These are phyloP conservation scores for Sporisorium reilianum DNA, from an alignment of 1,284 basidiomycete genomes.

Conservation along the genomic window DNA sequence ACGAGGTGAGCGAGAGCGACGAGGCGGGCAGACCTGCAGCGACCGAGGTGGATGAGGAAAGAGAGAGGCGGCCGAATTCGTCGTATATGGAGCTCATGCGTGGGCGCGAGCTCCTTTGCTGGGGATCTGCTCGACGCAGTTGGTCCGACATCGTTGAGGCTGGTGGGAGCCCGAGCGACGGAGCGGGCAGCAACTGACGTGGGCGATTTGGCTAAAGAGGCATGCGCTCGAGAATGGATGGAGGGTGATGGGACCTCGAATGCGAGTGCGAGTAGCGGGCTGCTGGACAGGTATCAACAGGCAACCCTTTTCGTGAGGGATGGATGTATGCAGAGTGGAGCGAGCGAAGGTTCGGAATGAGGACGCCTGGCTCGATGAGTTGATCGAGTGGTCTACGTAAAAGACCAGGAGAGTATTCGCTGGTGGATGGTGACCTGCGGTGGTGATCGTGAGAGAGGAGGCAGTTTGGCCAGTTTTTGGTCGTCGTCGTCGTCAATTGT, in stretches of 20 bases:
- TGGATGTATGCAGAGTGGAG: not conserved
- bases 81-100: slow-evolving; percentile 33
- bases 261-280: not conserved
- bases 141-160: slow-evolving; percentile 29
- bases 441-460: not conserved
- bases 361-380: not conserved
- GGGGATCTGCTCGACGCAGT: slow-evolving; percentile 19
- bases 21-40: slow-evolving; percentile 13
- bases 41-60: slow-evolving; percentile 16
- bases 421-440: not conserved
- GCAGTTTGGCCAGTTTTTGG: not conserved
- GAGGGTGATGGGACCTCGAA: not conserved
- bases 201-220: slow-evolving; percentile 2
- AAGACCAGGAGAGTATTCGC: not conserved
- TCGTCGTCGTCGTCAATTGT: not conserved
- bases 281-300: not conserved
- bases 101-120: slow-evolving; percentile 21
- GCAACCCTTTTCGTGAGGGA: not conserved
- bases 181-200: slow-evolving; percentile 12
- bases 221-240: slow-evolving; percentile 14
- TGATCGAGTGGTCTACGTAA: slow-evolving; percentile 1
- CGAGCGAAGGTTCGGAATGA: not conserved
- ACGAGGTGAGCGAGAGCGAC: slow-evolving; percentile 13
- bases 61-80: slow-evolving; percentile 18
- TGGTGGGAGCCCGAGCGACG: not conserved